These are phyloP conservation scores for Xylaria palmicola DNA, from an alignment of 495 filamentous ascomycete species.

Conservation along the genomic window DNA sequence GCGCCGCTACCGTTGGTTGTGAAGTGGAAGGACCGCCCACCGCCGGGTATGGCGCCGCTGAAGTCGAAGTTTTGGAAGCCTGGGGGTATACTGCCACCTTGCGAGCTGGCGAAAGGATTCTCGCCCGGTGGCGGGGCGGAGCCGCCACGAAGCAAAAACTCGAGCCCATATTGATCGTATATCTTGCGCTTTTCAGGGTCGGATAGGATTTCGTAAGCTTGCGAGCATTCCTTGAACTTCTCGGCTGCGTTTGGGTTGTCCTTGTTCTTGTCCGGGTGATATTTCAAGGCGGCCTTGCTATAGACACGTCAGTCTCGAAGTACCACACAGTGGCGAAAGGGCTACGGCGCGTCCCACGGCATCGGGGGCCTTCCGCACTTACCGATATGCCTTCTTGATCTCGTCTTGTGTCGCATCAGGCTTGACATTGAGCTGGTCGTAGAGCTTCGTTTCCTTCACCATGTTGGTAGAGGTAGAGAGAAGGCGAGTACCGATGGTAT, in stretches of 20 bases:
- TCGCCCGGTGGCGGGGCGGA: conserved; percentile 63
- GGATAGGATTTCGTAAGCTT: conserved; percentile 96
- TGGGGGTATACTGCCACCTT: conserved; percentile 36
- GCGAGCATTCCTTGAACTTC: conserved; percentile 93
- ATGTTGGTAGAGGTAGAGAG: conserved; percentile 46
- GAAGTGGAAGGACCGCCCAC: conserved; percentile 70
- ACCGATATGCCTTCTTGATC: conserved; percentile 96
- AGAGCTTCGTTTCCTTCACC: conserved; percentile 86
- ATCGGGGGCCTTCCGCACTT: conserved; percentile 32
- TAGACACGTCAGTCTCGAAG: conserved; percentile 19
- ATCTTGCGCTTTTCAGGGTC: conserved; percentile 96
- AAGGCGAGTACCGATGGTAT: not conserved
- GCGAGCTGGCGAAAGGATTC: conserved; percentile 48
- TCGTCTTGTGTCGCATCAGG: conserved; percentile 83
- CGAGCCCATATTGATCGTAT: conserved; percentile 93
- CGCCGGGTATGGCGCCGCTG: conserved; percentile 31
- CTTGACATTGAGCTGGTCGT: conserved; percentile 73
- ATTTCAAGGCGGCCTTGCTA: conserved; percentile 86
- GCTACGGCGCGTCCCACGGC: not conserved
- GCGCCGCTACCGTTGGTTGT: conserved; percentile 52
- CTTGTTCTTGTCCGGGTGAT: conserved; percentile 97
- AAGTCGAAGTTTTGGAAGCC: conserved; percentile 58
- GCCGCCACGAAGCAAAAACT: conserved; percentile 87
- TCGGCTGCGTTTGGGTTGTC: conserved; percentile 79
- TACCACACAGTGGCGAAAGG: not conserved